Conservation (phyloP, 495 filamentous ascomycete species). For the Penicillium goetzii region DNA sequence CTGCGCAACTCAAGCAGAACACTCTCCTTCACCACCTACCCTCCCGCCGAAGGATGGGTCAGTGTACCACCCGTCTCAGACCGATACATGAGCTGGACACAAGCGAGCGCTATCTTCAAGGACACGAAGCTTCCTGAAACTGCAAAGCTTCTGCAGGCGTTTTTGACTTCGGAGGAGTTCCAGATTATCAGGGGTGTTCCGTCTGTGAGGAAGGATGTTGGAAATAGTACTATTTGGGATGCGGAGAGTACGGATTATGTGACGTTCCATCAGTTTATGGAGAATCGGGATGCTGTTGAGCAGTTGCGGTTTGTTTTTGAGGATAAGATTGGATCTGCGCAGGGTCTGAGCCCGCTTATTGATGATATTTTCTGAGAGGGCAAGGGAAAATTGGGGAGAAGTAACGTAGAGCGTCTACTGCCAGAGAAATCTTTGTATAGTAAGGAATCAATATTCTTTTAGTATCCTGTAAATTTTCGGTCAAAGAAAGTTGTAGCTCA, state of each 20-base stretch:
- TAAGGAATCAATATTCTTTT: background rate
- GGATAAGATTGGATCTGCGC: constrained; percentile 3
- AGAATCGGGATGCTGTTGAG: background rate
- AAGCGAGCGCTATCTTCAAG: constrained; percentile 1
- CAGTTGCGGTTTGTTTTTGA: background rate
- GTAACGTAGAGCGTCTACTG: background rate
- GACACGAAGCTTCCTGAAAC: background rate
- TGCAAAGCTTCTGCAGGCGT: background rate
- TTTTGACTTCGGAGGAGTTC: background rate
- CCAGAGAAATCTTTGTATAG: background rate
- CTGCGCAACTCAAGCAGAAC: background rate
- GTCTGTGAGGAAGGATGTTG: background rate
- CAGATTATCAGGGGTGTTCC: background rate
- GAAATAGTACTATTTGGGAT: background rate
- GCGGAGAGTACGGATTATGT: background rate
- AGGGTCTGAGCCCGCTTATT: constrained; percentile 5
- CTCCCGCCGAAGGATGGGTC: background rate
- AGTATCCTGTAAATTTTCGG: no score
- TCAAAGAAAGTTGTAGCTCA: no score
- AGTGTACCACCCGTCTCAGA: background rate
- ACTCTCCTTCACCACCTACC: background rate
- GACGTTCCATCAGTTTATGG: constrained; percentile 4
- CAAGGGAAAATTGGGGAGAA: background rate
- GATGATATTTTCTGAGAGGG: background rate
- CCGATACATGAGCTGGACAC: background rate